phyloP scores from a whole-genome alignment of 805 yeast species.

The Nakazawaea wickerhamii region DNA sequence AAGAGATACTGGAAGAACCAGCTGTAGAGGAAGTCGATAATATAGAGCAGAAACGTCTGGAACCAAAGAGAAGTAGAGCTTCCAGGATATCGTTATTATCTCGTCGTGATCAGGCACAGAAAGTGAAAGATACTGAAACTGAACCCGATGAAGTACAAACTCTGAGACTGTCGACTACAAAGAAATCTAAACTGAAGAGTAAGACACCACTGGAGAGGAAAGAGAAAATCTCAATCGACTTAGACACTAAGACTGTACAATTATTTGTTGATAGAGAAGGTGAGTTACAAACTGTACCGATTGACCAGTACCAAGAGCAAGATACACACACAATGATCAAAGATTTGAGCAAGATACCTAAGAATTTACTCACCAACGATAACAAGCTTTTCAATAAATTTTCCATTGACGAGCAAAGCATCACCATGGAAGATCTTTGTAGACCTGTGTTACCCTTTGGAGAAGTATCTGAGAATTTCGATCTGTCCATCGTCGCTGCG shows the following conservation, averaged over 20 bases:
- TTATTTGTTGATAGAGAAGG: conserved; percentile 17
- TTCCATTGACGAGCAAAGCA: conserved; percentile 43
- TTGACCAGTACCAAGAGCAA: not conserved
- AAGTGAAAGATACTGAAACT: too few species aligned
- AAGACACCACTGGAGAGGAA: conserved; percentile 2
- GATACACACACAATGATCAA: conserved; percentile 22
- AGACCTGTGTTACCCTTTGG: conserved; percentile 66
- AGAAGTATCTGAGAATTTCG: conserved; percentile 50
- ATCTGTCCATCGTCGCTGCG: conserved; percentile 49
- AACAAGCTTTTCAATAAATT: conserved; percentile 38
- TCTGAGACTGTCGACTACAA: not conserved
- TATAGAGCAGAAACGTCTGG: too few species aligned
- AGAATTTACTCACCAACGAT: conserved; percentile 30
- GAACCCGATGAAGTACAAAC: too few species aligned
- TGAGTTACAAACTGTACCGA: not conserved
- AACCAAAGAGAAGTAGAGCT: not conserved
- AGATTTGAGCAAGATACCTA: conserved; percentile 30
- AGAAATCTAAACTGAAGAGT: not conserved
- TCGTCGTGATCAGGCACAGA: too few species aligned
- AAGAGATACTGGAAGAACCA: not conserved
- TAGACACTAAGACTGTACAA: conserved; percentile 14
- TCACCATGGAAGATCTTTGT: conserved; percentile 69
- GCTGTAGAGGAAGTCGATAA: not conserved
- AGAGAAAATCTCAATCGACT: conserved; percentile 14
- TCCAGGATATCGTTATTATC: not conserved